A percentile compares a stretch with the other conserved stretches of the same genome.
phyloP scores from a whole-genome alignment of 306 rosid species.

The Malus asiatica region DNA sequence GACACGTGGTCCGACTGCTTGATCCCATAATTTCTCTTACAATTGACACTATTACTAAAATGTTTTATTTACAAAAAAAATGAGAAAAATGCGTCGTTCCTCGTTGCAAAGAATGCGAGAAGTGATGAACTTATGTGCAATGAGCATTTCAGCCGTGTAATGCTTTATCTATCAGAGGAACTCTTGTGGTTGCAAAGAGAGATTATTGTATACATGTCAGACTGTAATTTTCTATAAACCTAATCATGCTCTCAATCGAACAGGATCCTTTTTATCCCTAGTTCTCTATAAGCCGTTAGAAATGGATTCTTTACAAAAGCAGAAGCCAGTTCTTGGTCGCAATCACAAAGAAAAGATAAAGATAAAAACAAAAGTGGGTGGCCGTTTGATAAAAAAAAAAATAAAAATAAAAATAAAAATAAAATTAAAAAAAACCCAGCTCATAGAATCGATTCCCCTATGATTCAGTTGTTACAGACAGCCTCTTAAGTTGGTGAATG shows the following conservation, averaged over 20 bases:
- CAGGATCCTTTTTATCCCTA: background rate
- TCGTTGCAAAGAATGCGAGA: too few relatives aligned
- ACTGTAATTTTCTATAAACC: too few relatives aligned
- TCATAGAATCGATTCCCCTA: background rate
- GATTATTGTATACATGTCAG: too few relatives aligned
- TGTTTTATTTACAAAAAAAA: too few relatives aligned
- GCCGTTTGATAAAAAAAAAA: conserved; percentile 18
- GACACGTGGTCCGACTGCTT: too few relatives aligned
- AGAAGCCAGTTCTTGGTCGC: background rate
- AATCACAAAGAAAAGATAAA: background rate
- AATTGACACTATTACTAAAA: too few relatives aligned
- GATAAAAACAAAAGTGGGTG: conserved; percentile 14
- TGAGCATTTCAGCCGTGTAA: too few relatives aligned
- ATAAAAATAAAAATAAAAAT: background rate
- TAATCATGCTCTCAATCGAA: background rate
- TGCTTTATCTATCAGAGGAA: too few relatives aligned
- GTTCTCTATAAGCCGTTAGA: background rate
- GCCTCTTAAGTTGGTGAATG: conserved; percentile 2
- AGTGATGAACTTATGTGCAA: too few relatives aligned
- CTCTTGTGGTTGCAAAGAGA: too few relatives aligned
- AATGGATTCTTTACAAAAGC: background rate
- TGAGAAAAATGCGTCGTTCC: too few relatives aligned
- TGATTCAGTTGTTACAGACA: conserved; percentile 28
- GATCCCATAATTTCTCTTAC: too few relatives aligned
- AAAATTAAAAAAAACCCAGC: background rate